phyloP scores from a whole-genome alignment of 2,329 filamentous ascomycete species.

The Neurospora sp. region DNA sequence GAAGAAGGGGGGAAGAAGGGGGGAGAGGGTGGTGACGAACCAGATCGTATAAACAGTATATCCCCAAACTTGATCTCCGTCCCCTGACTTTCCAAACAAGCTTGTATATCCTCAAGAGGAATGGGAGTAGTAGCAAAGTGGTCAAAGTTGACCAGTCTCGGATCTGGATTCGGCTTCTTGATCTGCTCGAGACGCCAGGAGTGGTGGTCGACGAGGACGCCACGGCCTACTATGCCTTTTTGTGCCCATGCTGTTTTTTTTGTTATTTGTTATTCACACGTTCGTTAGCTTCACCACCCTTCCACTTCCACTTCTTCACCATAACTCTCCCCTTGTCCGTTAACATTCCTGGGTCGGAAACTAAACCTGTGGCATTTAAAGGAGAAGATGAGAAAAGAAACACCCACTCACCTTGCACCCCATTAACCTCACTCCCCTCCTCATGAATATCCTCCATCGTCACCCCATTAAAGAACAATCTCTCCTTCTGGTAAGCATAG shows the following conservation, averaged over 20 bases:
- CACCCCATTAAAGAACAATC: constrained; percentile 20
- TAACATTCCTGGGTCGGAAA: not conserved
- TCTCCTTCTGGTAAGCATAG: constrained; percentile 37
- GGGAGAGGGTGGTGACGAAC: not conserved
- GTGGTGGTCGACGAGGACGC: constrained; percentile 43
- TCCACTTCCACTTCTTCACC: not conserved
- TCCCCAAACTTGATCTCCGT: constrained; percentile 41
- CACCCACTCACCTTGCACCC: constrained; percentile 26
- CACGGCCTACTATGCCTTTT: constrained; percentile 45
- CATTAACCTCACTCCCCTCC: constrained; percentile 26
- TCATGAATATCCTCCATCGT: constrained; percentile 32
- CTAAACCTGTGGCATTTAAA: not conserved
- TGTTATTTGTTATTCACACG: not conserved
- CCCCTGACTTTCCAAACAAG: constrained; percentile 31
- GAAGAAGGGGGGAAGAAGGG: not conserved
- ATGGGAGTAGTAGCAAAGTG: constrained; percentile 25
- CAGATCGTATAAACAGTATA: constrained; percentile 37
- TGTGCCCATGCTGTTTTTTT: constrained; percentile 34
- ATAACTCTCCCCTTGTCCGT: not conserved
- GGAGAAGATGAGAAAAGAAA: not conserved
- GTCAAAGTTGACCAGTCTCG: constrained; percentile 17
- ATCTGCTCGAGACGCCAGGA: constrained; percentile 31
- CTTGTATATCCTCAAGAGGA: constrained; percentile 25
- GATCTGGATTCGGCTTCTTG: constrained; percentile 3
- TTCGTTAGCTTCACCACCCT: not conserved